These are phyloP conservation scores for Simplicillium aogashimaense DNA, from an alignment of 2,329 filamentous ascomycete genomes.

Conservation along the genomic window DNA sequence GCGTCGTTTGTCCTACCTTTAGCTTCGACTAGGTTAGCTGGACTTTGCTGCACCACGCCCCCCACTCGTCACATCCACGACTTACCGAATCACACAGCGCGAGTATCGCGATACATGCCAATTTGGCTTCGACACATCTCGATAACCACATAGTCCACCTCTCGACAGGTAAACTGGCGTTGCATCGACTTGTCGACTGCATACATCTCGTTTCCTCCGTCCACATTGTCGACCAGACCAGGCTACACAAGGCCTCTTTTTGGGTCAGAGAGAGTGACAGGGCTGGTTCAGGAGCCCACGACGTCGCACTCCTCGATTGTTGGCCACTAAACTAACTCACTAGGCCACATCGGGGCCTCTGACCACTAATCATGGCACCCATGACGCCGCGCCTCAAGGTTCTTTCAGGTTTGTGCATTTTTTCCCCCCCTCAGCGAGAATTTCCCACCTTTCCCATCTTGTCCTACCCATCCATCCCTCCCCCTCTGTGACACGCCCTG, in stretches of 20 bases:
- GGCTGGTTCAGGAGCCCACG: constrained; percentile 1
- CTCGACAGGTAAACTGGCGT: too few species aligned
- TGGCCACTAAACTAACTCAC: constrained; percentile 8
- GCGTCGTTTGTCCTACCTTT: too few species aligned
- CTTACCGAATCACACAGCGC: too few species aligned
- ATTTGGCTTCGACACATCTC: too few species aligned
- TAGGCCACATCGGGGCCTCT: constrained; percentile 24
- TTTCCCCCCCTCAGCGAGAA: constrained; percentile 8
- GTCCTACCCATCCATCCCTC: constrained; percentile 12
- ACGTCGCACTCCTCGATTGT: constrained; percentile 3
- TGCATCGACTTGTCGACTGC: too few species aligned
- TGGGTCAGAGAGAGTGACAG: neutral
- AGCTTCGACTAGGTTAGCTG: too few species aligned
- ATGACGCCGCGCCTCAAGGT: constrained; percentile 49
- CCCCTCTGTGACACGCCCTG: constrained; percentile 8
- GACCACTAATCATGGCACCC: constrained; percentile 43
- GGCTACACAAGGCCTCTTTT: neutral
- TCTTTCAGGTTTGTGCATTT: constrained; percentile 46
- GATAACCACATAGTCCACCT: too few species aligned
- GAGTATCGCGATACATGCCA: too few species aligned
- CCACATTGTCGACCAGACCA: too few species aligned
- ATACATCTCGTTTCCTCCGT: too few species aligned
- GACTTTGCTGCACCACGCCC: too few species aligned
- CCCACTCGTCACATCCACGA: too few species aligned
- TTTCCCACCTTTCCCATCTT: constrained; percentile 3